Conservation (phyloP, 495 filamentous ascomycete species). For the Glonium stellatum region DNA sequence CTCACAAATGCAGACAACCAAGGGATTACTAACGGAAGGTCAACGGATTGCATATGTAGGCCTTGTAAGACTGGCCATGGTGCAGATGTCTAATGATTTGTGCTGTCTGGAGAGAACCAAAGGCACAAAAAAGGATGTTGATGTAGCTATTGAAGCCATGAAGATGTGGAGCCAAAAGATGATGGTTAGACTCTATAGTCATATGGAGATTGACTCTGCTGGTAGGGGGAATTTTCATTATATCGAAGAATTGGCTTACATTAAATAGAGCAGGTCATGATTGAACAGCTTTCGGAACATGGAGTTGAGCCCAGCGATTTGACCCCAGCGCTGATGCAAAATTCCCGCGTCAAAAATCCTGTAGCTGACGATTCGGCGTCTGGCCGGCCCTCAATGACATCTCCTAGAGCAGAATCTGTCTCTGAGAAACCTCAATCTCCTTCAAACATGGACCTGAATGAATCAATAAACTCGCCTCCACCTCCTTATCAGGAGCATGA, state of each 20-base stretch:
- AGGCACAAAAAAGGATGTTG: conserved; percentile 59
- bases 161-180: conserved; percentile 97
- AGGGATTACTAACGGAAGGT: conserved; percentile 87
- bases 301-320: conserved; percentile 80
- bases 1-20: conserved; percentile 91
- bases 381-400: conserved; percentile 1
- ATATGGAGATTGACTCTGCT: conserved; percentile 87
- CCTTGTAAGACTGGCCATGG: conserved; percentile 69
- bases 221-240: conserved; percentile 23
- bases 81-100: conserved; percentile 63
- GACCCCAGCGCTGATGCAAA: conserved; percentile 81
- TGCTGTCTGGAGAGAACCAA: conserved; percentile 47
- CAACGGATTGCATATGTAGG: conserved; percentile 97
- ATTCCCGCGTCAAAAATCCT: conserved; percentile 88
- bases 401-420: conserved; percentile 4
- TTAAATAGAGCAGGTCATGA: conserved; percentile 84
- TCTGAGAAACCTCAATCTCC: conserved; percentile 13
- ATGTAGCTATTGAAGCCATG: conserved; percentile 64
- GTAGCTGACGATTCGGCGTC: conserved; percentile 50
- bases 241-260: conserved; percentile 17
- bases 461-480: conserved; percentile 40
- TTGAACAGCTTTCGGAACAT: conserved; percentile 90
- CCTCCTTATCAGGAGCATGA: conserved; percentile 67
- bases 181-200: conserved; percentile 85
- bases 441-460: conserved; percentile 10